phyloP scores from a whole-genome alignment of 2,329 filamentous ascomycete species.

The Paradendryphiella salina region DNA sequence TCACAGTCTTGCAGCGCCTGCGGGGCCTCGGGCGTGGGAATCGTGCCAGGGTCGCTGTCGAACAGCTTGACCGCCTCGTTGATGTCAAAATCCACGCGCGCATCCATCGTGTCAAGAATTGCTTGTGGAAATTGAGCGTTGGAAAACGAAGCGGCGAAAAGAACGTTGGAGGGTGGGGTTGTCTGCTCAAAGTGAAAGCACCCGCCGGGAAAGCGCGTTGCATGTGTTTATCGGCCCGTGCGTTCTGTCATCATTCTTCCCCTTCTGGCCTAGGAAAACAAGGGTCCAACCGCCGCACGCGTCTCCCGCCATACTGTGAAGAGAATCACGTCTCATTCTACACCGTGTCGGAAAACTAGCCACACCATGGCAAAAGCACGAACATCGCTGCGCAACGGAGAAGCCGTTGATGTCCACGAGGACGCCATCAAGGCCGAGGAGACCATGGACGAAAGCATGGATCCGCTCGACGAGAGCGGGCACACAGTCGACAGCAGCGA shows the following conservation, averaged over 20 bases:
- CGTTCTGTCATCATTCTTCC: slow-evolving; percentile 17
- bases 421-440: slow-evolving; percentile 45
- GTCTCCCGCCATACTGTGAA: slow-evolving; percentile 14
- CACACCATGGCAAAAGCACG: slow-evolving; percentile 41
- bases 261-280: slow-evolving; percentile 16
- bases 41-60: slow-evolving; percentile 84
- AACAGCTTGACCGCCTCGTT: slow-evolving; percentile 96
- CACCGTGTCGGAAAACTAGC: slow-evolving; percentile 13
- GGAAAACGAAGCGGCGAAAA: slow-evolving; percentile 23
- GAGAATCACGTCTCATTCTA: slow-evolving; percentile 7
- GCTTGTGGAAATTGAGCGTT: slow-evolving; percentile 14
- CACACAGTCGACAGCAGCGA: slow-evolving; percentile 51
- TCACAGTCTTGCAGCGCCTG: slow-evolving; percentile 85
- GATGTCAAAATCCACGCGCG: slow-evolving; percentile 81
- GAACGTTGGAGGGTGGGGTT: slow-evolving; percentile 17
- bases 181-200: slow-evolving; percentile 19
- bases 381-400: slow-evolving; percentile 29
- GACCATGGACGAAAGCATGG: slow-evolving; percentile 54
- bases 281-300: slow-evolving; percentile 14
- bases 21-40: slow-evolving; percentile 85
- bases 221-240: slow-evolving; percentile 25
- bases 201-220: slow-evolving; percentile 22
- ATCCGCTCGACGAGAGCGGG: slow-evolving; percentile 56
- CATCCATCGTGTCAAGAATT: slow-evolving; percentile 61
- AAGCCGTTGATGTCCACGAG: slow-evolving; percentile 33